These are phyloP conservation scores for Zoysia matrella DNA, from an alignment of 202 grass and related monocot genomes.

Conservation along the genomic window DNA sequence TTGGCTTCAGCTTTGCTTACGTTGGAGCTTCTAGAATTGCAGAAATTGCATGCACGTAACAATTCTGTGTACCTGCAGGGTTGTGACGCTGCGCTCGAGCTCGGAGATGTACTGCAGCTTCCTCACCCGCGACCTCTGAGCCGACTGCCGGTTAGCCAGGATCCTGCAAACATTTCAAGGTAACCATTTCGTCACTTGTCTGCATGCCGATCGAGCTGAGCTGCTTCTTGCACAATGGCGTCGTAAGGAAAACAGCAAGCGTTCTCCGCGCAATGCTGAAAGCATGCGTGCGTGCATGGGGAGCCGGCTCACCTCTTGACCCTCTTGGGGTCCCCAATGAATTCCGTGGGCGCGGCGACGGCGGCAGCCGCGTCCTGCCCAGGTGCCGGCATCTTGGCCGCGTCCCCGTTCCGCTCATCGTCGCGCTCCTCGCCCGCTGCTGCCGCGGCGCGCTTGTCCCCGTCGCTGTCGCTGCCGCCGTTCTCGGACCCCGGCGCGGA, in stretches of 20 bases:
- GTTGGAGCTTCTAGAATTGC: neutral
- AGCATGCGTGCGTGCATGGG: neutral
- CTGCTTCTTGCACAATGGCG: too few relatives aligned
- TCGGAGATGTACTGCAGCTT: conserved; percentile 73
- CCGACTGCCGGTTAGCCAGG: conserved; percentile 51
- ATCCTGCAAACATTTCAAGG: conserved; percentile 45
- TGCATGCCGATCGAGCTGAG: too few relatives aligned
- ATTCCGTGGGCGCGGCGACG: conserved; percentile 32
- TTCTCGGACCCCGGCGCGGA: conserved; percentile 54
- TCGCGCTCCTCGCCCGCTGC: neutral
- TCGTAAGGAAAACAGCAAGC: neutral
- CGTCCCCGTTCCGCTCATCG: neutral
- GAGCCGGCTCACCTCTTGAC: conserved; percentile 71
- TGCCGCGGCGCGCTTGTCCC: conserved; percentile 32
- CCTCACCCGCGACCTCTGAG: too few relatives aligned
- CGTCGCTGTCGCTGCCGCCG: conserved; percentile 44
- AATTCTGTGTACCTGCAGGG: conserved; percentile 59
- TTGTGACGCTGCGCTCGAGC: conserved; percentile 75
- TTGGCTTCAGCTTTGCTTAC: neutral
- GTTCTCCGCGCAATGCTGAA: neutral
- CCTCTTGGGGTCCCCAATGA: conserved; percentile 76
- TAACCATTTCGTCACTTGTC: neutral
- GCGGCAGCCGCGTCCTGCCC: conserved; percentile 1
- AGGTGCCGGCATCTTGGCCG: conserved; percentile 4
- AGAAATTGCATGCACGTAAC: neutral